phyloP scores from a whole-genome alignment of 352 stramenopile species.

The Phytophthora capsici region DNA sequence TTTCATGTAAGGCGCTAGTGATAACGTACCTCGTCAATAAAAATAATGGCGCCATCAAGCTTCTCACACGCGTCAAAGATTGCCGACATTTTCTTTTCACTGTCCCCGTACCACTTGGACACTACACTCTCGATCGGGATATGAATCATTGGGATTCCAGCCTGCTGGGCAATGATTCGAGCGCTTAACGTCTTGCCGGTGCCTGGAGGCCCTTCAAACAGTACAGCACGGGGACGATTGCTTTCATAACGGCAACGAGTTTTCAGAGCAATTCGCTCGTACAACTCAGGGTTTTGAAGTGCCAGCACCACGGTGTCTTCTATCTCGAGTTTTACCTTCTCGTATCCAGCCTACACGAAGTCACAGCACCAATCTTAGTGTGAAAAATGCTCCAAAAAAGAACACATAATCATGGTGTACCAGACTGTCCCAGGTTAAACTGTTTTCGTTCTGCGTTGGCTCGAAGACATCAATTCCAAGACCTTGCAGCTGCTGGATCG shows the following conservation, averaged over 20 bases:
- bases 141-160: constrained; percentile 93
- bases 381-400: background rate
- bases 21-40: constrained; percentile 91
- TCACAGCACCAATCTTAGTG: too few relatives aligned
- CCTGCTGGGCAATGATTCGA: constrained; percentile 94
- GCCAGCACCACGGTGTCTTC: constrained; percentile 92
- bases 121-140: constrained; percentile 94
- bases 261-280: constrained; percentile 90
- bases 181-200: constrained; percentile 95
- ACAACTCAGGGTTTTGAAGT: constrained; percentile 92
- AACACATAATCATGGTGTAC: constrained; percentile 32
- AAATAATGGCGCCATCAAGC: constrained; percentile 93
- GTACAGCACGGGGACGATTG: constrained; percentile 88
- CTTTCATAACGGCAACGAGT: constrained; percentile 90
- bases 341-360: constrained; percentile 80
- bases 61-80: constrained; percentile 95
- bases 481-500: constrained; percentile 79
- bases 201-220: constrained; percentile 95
- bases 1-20: background rate
- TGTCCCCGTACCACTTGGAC: constrained; percentile 96
- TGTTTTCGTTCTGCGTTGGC: constrained; percentile 55
- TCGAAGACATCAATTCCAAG: constrained; percentile 88
- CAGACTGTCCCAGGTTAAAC: constrained; percentile 85
- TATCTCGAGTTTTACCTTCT: constrained; percentile 92
- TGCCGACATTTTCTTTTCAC: constrained; percentile 94